phyloP scores from a whole-genome alignment of 768 basidiomycete species.

The Trichaptum fuscoviolaceum region DNA sequence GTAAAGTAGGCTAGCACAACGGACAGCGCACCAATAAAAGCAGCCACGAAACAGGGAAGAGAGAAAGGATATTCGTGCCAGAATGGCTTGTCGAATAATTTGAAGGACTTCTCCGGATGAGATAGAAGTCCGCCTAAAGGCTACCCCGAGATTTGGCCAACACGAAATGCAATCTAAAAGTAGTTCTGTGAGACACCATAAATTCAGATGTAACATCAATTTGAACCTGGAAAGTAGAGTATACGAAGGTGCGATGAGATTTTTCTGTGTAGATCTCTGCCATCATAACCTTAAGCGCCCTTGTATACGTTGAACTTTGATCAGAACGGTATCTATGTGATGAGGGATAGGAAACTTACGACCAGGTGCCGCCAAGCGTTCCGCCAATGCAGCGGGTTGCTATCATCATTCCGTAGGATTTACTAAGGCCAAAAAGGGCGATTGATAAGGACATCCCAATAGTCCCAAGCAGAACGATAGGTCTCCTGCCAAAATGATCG shows the following conservation, averaged over 20 bases:
- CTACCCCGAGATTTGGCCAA: constrained; percentile 11
- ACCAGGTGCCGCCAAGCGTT: background rate
- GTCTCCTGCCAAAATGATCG: constrained; percentile 44
- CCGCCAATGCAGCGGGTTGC: constrained; percentile 1
- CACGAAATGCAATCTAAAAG: constrained; percentile 6
- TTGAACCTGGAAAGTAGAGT: background rate
- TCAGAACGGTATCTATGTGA: background rate
- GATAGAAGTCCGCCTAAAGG: constrained; percentile 11
- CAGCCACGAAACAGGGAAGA: constrained; percentile 19
- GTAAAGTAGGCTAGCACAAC: constrained; percentile 14
- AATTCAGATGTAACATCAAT: too few species aligned
- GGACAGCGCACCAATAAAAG: constrained; percentile 11
- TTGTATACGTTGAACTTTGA: background rate
- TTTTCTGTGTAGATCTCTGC: constrained; percentile 2
- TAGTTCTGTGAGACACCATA: background rate
- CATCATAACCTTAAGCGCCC: background rate
- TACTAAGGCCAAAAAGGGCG: constrained; percentile 2
- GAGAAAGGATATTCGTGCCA: constrained; percentile 17
- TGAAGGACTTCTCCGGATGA: constrained; percentile 10
- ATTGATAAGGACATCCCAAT: constrained; percentile 10
- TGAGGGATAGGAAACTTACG: background rate
- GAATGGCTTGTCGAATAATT: constrained; percentile 11
- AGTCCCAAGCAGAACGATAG: constrained; percentile 32
- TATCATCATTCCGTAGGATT: background rate
- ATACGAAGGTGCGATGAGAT: background rate